Evolutionary conservation across 768 basidiomycete species (phyloP).

Genomic region (Suillus variegatus): DNA sequence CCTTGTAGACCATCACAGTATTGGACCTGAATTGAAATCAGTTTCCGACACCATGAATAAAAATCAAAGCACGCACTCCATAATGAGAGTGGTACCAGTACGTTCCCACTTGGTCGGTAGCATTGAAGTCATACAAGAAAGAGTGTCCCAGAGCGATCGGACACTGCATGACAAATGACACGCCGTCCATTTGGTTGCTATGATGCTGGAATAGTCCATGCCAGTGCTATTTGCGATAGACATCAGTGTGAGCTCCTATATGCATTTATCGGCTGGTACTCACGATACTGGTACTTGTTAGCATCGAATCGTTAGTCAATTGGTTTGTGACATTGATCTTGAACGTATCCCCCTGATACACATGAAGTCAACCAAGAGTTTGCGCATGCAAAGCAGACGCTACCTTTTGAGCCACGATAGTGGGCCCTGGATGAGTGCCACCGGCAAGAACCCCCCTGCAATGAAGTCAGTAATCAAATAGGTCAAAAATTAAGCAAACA

Average conservation of each 20-base stretch:
- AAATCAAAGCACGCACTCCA: neutral
- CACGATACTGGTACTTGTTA: neutral
- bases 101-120: neutral
- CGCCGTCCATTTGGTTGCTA: neutral
- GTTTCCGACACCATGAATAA: neutral
- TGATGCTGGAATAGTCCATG: neutral
- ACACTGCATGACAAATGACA: neutral
- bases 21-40: constrained; percentile 28
- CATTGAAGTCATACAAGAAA: neutral
- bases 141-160: neutral
- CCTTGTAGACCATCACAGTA: constrained; percentile 60
- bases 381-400: neutral
- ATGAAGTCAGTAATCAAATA: neutral
- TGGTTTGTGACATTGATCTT: neutral
- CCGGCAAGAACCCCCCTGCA: neutral
- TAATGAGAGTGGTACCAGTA: neutral
- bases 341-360: neutral
- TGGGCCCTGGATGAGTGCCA: neutral
- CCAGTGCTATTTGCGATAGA: neutral
- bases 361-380: neutral
- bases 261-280: neutral
- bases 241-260: neutral
- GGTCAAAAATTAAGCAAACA: neutral
- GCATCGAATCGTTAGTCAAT: neutral
- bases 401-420: neutral